phyloP scores from a whole-genome alignment of 1,284 basidiomycete genomes.

The Austroboletus niveus region DNA sequence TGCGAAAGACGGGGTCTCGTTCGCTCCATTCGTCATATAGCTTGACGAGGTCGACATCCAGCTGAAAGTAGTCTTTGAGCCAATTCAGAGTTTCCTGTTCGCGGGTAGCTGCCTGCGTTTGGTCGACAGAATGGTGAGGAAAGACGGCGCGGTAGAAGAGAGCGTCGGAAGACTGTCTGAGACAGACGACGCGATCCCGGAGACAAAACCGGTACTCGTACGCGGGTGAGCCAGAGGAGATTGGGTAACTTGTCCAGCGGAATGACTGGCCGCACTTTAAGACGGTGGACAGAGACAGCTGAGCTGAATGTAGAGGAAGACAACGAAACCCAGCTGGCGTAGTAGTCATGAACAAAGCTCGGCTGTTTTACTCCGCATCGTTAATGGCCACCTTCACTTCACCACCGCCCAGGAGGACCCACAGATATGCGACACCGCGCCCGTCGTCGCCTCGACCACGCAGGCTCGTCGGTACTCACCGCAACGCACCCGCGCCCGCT shows the following conservation, averaged over 20 bases:
- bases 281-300: conserved; percentile 70
- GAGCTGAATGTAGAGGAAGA: conserved; percentile 58
- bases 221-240: conserved; percentile 20
- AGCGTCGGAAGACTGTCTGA: conserved; percentile 67
- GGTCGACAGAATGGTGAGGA: conserved; percentile 39
- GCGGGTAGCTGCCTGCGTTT: conserved; percentile 35
- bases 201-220: conserved; percentile 76
- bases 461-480: conserved; percentile 24
- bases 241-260: conserved; percentile 61
- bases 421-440: conserved; percentile 37
- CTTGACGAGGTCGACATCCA: conserved; percentile 70
- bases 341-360: conserved; percentile 10
- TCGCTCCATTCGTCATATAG: conserved; percentile 81
- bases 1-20: conserved; percentile 75
- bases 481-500: conserved; percentile 22
- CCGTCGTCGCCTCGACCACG: conserved; percentile 37
- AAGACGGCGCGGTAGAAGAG: conserved; percentile 76
- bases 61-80: conserved; percentile 89
- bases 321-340: conserved; percentile 48
- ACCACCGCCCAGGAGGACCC: conserved; percentile 46
- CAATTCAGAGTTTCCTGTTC: conserved; percentile 70
- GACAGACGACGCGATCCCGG: conserved; percentile 77
- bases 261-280: conserved; percentile 82
- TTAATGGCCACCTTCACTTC: conserved; percentile 36
- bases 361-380: conserved; percentile 14